A percentile compares a stretch with the other conserved stretches of the same genome.
Conservation (phyloP, 116 monocot genomes). For the Dioscorea cayenensis region DNA sequence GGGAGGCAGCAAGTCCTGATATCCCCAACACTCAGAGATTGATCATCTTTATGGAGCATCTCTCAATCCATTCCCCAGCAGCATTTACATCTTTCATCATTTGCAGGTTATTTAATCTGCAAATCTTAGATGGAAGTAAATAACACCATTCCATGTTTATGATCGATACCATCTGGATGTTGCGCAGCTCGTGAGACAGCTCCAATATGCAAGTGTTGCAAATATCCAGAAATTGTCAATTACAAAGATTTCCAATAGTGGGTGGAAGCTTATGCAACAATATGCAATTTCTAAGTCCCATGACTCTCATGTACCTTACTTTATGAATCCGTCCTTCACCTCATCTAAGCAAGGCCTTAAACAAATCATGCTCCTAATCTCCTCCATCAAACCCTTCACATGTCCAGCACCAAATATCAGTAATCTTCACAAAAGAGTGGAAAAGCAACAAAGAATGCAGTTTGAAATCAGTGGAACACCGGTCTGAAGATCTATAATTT, state of each 20-base stretch:
- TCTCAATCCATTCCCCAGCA: background rate
- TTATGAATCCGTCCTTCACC: too few species aligned
- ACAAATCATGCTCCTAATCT: slow-evolving; percentile 6
- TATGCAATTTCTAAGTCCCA: background rate
- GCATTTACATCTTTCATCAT: background rate
- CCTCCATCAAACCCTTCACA: background rate
- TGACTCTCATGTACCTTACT: too few species aligned
- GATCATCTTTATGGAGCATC: background rate
- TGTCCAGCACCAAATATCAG: background rate
- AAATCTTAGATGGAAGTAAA: background rate
- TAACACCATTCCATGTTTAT: background rate
- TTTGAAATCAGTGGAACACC: background rate
- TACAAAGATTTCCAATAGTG: background rate
- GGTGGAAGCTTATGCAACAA: background rate
- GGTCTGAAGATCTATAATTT: background rate
- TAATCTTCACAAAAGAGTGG: background rate
- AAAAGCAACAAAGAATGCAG: slow-evolving; percentile 5
- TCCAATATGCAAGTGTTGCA: background rate
- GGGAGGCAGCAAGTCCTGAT: background rate
- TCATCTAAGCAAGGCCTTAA: too few species aligned
- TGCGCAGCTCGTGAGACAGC: background rate
- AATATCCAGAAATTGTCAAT: slow-evolving; percentile 3
- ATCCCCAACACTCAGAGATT: background rate
- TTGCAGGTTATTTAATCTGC: background rate
- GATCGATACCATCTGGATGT: background rate